Evolutionary conservation across 331 rosid species (phyloP).

Genomic region (Quercus lobata): DNA sequence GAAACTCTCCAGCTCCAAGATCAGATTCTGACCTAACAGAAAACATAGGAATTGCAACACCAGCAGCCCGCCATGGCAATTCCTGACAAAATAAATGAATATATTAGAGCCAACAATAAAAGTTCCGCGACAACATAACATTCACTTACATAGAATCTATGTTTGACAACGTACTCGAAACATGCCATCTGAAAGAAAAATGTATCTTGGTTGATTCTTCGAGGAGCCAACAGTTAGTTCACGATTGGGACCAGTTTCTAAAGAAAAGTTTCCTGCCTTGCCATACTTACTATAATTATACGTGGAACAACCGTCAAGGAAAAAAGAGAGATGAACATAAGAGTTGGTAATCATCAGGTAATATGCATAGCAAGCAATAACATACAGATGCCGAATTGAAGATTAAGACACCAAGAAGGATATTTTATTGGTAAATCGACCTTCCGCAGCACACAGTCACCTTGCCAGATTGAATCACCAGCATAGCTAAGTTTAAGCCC

Average conservation of each 20-base stretch:
- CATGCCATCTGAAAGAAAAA: conserved; percentile 85
- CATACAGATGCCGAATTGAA: background rate
- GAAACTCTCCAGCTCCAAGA: conserved; percentile 99
- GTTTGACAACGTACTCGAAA: conserved; percentile 51
- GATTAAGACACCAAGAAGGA: conserved; percentile 45
- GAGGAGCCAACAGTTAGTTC: conserved; percentile 54
- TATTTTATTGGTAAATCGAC: conserved; percentile 75
- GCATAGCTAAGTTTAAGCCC: conserved; percentile 74
- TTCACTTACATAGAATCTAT: background rate
- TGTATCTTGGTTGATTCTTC: conserved; percentile 46
- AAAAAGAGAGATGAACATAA: conserved; percentile 14
- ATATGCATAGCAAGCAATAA: background rate
- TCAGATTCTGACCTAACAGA: conserved; percentile 85
- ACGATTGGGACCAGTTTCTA: conserved; percentile 75
- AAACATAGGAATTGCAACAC: conserved; percentile 92
- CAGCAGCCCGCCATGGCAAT: conserved; percentile 94
- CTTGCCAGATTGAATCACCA: conserved; percentile 84
- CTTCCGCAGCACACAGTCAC: conserved; percentile 60
- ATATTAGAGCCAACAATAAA: conserved; percentile 6
- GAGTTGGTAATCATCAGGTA: background rate
- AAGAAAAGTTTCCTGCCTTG: conserved; percentile 50
- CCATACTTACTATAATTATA: conserved; percentile 78
- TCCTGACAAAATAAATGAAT: conserved; percentile 48
- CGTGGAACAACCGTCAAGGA: conserved; percentile 65
- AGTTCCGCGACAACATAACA: background rate